Conservation (phyloP, 2,329 filamentous ascomycete species). For the Cladosporium sp. region DNA sequence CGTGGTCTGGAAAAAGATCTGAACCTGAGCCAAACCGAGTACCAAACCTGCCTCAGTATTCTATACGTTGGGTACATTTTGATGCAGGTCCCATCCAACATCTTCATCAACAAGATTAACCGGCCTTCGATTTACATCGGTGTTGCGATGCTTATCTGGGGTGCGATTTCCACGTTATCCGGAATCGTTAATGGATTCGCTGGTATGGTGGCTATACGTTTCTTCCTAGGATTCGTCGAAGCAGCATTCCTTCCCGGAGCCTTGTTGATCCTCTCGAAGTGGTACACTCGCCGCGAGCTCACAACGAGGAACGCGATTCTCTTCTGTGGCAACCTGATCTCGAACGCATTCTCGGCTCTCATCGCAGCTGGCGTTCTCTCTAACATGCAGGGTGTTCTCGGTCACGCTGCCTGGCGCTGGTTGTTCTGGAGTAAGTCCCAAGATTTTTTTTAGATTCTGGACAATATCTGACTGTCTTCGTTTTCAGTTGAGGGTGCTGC, state of each 20-base stretch:
- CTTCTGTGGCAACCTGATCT: constrained; percentile 52
- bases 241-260: constrained; percentile 46
- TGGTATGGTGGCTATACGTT: constrained; percentile 40
- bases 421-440: constrained; percentile 16
- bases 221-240: constrained; percentile 46
- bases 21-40: constrained; percentile 56
- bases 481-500: constrained; percentile 57
- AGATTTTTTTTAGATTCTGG: background rate
- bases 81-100: constrained; percentile 40
- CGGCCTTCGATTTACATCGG: constrained; percentile 36
- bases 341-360: constrained; percentile 54
- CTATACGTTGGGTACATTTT: constrained; percentile 44
- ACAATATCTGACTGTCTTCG: constrained; percentile 23
- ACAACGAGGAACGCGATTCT: constrained; percentile 53
- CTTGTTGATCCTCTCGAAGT: constrained; percentile 47
- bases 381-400: constrained; percentile 60
- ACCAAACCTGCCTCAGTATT: constrained; percentile 48
- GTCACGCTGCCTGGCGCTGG: constrained; percentile 58
- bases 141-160: constrained; percentile 38
- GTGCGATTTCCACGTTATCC: constrained; percentile 36
- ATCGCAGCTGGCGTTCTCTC: constrained; percentile 62
- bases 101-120: constrained; percentile 39
- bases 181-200: constrained; percentile 37
- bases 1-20: constrained; percentile 65
- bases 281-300: constrained; percentile 57